A percentile compares a stretch with the other conserved stretches of the same genome.
Conservation (phyloP, 2,329 filamentous ascomycete species). For the Penicillium italicum region DNA sequence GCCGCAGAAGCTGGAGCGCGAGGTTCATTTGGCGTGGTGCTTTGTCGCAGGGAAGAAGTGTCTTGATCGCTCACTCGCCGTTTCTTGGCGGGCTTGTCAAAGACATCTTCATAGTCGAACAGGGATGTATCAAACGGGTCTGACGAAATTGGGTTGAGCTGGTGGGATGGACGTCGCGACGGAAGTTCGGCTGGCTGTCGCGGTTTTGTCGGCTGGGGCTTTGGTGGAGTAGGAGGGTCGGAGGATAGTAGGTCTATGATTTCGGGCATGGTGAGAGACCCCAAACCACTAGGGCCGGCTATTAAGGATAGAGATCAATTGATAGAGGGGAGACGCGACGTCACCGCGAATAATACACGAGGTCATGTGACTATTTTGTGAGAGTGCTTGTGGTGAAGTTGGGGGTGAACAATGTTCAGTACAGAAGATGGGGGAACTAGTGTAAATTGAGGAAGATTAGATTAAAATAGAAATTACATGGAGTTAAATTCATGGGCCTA, state of each 20-base stretch:
- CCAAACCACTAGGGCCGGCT: constrained; percentile 9
- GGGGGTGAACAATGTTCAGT: background rate
- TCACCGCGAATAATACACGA: constrained; percentile 22
- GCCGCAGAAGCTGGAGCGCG: background rate
- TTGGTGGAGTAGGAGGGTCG: constrained; percentile 25
- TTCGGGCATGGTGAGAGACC: constrained; percentile 33
- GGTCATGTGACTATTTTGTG: constrained; percentile 19
- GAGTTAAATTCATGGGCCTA: constrained; percentile 16
- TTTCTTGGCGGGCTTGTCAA: constrained; percentile 32
- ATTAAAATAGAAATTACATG: background rate
- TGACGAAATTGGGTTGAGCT: constrained; percentile 20
- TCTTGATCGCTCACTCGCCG: constrained; percentile 29
- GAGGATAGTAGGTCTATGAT: constrained; percentile 41
- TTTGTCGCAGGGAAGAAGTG: constrained; percentile 3
- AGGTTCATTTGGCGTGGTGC: background rate
- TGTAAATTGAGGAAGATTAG: background rate
- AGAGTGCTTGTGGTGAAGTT: background rate
- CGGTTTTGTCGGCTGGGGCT: constrained; percentile 6
- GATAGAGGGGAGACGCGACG: constrained; percentile 18
- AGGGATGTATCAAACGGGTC: constrained; percentile 29
- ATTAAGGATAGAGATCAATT: background rate
- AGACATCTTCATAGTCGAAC: constrained; percentile 25
- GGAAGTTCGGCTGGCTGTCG: constrained; percentile 12
- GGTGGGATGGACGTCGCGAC: constrained; percentile 9
- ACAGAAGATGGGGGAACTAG: background rate